These are phyloP conservation scores for Oxytropis ochrocephala DNA, from an alignment of 306 rosid genomes.

Conservation along the genomic window DNA sequence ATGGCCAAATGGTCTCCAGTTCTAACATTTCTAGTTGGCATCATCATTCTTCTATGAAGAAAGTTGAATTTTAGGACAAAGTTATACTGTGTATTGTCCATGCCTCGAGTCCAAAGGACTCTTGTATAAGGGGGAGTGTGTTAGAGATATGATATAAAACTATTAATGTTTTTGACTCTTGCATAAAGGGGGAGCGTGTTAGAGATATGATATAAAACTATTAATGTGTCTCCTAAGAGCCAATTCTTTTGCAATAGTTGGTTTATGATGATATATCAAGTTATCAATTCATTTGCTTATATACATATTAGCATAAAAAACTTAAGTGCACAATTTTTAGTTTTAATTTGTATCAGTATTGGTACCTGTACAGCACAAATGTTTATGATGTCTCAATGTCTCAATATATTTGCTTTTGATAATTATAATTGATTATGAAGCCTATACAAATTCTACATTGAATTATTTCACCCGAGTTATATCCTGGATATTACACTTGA, in stretches of 20 bases:
- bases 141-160: no score
- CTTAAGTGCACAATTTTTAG: not conserved
- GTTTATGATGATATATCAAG: not conserved
- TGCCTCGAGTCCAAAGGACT: not conserved
- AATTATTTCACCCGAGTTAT: not conserved
- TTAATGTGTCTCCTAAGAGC: not conserved
- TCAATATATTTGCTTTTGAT: not conserved
- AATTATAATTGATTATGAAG: not conserved
- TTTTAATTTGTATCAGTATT: not conserved
- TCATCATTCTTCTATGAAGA: not conserved
- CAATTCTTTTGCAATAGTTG: not conserved
- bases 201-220: not conserved
- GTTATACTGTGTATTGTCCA: not conserved
- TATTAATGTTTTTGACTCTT: not conserved
- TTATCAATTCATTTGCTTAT: not conserved
- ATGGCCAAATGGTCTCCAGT: not conserved
- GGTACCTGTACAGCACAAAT: not conserved
- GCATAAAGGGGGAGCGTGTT: not conserved
- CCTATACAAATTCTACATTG: not conserved
- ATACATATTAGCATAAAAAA: not conserved
- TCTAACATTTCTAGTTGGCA: not conserved
- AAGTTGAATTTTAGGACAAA: not conserved
- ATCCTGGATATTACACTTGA: not conserved
- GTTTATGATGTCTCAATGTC: slow-evolving; percentile 1
- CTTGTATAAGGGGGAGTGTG: not conserved